A percentile compares a stretch with the other conserved stretches of the same genome.
These are phyloP conservation scores for Globisporangium heterothallicum DNA, from an alignment of 352 stramenopile genomes.

Conservation along the genomic window DNA sequence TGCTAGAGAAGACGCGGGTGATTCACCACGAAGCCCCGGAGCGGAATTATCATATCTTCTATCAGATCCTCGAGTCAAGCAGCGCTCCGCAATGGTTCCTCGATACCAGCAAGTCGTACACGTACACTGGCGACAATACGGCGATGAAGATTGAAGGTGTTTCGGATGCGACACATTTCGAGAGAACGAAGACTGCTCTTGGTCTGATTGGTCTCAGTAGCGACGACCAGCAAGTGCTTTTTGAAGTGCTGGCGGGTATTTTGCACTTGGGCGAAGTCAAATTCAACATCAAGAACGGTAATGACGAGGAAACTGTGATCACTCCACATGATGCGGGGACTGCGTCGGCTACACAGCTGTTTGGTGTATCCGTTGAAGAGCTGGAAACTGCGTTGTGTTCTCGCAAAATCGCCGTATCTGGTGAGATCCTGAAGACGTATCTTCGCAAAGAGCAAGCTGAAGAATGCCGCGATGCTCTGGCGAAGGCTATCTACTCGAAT, in stretches of 20 bases:
- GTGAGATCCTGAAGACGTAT: constrained; percentile 63
- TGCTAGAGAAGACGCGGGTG: constrained; percentile 92
- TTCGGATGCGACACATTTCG: constrained; percentile 66
- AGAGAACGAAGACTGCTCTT: constrained; percentile 58
- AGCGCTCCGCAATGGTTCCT: constrained; percentile 25
- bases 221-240: constrained; percentile 52
- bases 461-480: constrained; percentile 91
- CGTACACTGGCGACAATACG: constrained; percentile 58
- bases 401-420: constrained; percentile 54
- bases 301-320: constrained; percentile 70
- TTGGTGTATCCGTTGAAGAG: constrained; percentile 44
- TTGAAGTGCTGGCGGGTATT: constrained; percentile 85
- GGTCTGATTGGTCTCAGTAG: constrained; percentile 54
- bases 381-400: constrained; percentile 70
- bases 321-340: constrained; percentile 27
- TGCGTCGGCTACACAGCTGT: constrained; percentile 36
- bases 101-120: constrained; percentile 41
- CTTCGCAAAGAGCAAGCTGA: constrained; percentile 84
- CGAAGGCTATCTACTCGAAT: constrained; percentile 95
- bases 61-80: constrained; percentile 34
- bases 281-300: constrained; percentile 69
- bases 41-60: constrained; percentile 85
- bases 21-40: constrained; percentile 65
- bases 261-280: constrained; percentile 95
- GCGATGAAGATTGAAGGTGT: constrained; percentile 65